Evolutionary conservation across 495 filamentous ascomycete genomes (phyloP), one percentile per base, ranked within the genome.

Genomic region (Haplographium delicatum): DNA sequence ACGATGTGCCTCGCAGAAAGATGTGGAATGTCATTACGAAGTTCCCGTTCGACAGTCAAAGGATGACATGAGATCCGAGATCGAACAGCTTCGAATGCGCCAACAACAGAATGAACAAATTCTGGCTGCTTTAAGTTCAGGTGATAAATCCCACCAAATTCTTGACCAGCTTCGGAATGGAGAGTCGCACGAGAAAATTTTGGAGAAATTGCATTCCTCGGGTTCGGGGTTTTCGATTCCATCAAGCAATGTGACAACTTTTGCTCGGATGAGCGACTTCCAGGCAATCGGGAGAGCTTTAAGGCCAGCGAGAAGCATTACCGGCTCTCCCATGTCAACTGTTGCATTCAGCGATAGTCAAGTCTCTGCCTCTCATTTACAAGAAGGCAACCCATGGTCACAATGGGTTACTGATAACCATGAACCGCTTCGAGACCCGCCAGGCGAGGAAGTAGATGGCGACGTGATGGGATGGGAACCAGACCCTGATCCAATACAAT

Each of bases 11-110:
- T 35, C 60, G 0, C 73, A 76, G 26, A 72, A 72, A 35, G 67
- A 71, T 33, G 60, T 68, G 25, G 69, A 76, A 26, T 80, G 76
- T 34, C 45, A 71, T 28, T 80, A 80, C 62, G 73, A 80, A 42
- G 53, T 75, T 0, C 75, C 75, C 0, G 71, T 79, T 3, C 69
- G 74, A 35, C 75, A 76, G 40, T 75, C 71, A 10, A 80, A 80
- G 45, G 76, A 78, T 33, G 65, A 65, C n/a, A 59, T 80, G 16
- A 70, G 76, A 24, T 50, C 64, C 56, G 74, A 79, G 42, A 74
- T 78, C 51, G 75, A 79, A 22, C 56, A 61, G 7, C 64, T 80
- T n/a, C 68, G 70, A 20, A 67, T 57, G 7, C 66, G 72, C 24
- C 69, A 74, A 46, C 67, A 65, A 23, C 65, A 64, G 7, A 73